Base-by-base conservation (phyloP, 2,329 filamentous ascomycete genomes). In the Magnaporthales sp. region DNA sequence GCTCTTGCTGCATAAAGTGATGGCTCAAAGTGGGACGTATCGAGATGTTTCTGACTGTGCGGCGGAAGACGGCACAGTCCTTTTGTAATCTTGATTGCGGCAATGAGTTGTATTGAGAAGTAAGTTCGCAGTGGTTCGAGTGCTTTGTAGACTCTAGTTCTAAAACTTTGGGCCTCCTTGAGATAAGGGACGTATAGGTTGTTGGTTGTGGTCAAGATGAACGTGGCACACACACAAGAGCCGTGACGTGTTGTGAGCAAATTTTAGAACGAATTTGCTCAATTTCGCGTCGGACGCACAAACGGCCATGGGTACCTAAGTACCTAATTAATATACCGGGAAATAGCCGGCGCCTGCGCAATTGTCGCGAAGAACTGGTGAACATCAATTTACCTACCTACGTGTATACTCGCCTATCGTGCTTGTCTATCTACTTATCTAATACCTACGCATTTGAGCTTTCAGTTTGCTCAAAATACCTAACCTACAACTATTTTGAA, bases 1-100 rank as follows among this genome's bases (percentile, higher is more conserved):
- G 80, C 81, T 83, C 84, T 83, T 79, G 81, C 81, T 88, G 86
- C 86, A 89, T 89, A 86, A 84, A 89, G 86, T 77, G 81, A 76
- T 75, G 76, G 76, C 74, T 70, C 72, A 70, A 72, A 73, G 72
- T 75, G 70, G 72, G 72, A 73, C 73, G 71, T 66, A 64, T 70
- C 70, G 24, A 64, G 67, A 9, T n/a, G 70, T 68, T 70, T 73
- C 72, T 74, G 78, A 84, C 84, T 83, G 83, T 85, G 84, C 84
- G 76, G 75, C 72, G 70, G 70, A 67, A 72, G 69, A 74, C 74
- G 77, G 83, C 84, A 86, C 84, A 86, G 83, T 81, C 82, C 67
- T 30, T 68, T 66, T 29, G 38, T 46, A 19, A n/a, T 58, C 24
- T n/a, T 58, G 54, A n/a, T 22, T 10, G 24, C 13, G 54, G 54